phyloP scores from a whole-genome alignment of 169 alveolate genomes.

The Toxoplasma gondii region DNA sequence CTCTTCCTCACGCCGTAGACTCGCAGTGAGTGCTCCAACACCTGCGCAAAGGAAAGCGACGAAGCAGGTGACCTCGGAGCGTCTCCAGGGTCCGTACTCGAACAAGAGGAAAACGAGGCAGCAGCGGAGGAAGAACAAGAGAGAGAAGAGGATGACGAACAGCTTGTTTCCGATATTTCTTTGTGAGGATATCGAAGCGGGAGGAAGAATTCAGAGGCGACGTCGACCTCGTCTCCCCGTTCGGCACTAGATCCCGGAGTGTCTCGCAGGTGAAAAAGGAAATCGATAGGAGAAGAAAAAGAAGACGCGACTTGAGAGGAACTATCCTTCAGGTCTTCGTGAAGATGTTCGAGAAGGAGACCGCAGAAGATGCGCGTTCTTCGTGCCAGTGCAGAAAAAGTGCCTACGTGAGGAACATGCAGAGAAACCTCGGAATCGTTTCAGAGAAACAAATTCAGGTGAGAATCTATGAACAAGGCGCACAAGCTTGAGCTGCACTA shows the following conservation, averaged over 20 bases:
- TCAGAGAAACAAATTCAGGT: not conserved
- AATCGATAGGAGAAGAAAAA: not conserved
- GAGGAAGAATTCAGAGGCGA: not conserved
- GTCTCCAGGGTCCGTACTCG: no score
- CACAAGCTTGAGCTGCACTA: no score
- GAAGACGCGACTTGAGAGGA: not conserved
- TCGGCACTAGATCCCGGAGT: not conserved
- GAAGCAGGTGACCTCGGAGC: no score
- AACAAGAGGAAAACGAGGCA: not conserved
- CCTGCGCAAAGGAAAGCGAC: no score
- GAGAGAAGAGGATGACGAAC: not conserved
- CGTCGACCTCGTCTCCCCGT: not conserved
- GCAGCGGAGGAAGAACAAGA: not conserved
- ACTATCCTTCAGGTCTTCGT: not conserved
- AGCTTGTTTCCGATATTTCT: not conserved
- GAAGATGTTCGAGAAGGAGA: not conserved
- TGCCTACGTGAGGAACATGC: not conserved
- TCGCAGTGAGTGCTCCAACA: no score
- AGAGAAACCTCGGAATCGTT: not conserved
- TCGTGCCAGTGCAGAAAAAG: not conserved
- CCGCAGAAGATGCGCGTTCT: not conserved
- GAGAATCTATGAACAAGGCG: no score
- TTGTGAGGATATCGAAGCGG: slow-evolving; percentile 41
- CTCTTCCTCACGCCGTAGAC: no score
- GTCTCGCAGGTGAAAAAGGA: not conserved